phyloP scores from a whole-genome alignment of 2,329 filamentous ascomycete genomes.

The Botrytis cinerea region DNA sequence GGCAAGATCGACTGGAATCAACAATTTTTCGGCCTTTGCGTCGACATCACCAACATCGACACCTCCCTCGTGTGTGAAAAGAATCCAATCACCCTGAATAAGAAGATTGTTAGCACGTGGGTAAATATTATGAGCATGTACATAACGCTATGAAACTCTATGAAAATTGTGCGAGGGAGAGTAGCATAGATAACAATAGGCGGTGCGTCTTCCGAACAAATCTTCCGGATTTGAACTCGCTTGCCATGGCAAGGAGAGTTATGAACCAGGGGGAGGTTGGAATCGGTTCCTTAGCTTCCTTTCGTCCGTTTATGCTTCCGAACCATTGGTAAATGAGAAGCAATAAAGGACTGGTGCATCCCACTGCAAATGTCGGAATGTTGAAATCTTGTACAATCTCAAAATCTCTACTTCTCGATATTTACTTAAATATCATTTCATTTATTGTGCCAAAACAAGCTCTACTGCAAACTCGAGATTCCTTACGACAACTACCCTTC shows the following conservation, averaged over 20 bases:
- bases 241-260: conserved; percentile 25
- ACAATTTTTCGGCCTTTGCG: conserved; percentile 96
- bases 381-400: conserved; percentile 8
- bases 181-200: conserved; percentile 12
- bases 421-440: conserved; percentile 39
- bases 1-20: conserved; percentile 92
- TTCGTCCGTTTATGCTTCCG: conserved; percentile 35
- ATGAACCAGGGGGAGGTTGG: conserved; percentile 31
- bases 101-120: conserved; percentile 33
- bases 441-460: background rate
- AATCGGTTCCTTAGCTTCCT: conserved; percentile 37
- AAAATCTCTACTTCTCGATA: conserved; percentile 39
- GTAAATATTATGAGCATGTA: background rate
- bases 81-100: conserved; percentile 92
- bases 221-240: conserved; percentile 33
- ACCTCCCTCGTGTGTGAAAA: conserved; percentile 99
- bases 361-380: conserved; percentile 30
- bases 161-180: conserved; percentile 24
- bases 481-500: background rate
- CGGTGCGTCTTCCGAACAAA: conserved; percentile 28
- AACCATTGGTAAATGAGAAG: conserved; percentile 21
- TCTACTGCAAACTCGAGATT: background rate
- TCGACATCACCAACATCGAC: conserved; percentile 99
- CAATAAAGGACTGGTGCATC: conserved; percentile 33
- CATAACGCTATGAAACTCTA: conserved; percentile 27